Conservation (phyloP, 768 basidiomycete genomes). For the Dictyophora rubrovolvata region DNA sequence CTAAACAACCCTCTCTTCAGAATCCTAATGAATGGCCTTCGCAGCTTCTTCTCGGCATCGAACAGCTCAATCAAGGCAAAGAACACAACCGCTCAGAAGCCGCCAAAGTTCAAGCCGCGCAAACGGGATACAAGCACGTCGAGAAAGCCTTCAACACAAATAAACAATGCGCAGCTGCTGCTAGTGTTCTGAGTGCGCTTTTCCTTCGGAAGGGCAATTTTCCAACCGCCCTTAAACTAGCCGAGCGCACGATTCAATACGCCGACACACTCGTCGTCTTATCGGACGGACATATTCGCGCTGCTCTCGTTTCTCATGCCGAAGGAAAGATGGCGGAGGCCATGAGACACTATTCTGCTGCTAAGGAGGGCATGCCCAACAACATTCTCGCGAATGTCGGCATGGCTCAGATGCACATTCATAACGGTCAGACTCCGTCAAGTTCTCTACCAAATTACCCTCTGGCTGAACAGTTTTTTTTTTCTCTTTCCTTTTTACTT, state of each 20-base stretch:
- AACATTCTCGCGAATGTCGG: constrained; percentile 76
- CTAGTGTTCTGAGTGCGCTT: constrained; percentile 73
- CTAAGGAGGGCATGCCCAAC: constrained; percentile 60
- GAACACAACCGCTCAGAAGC: constrained; percentile 50
- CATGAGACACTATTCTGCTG: constrained; percentile 55
- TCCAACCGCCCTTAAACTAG: constrained; percentile 76
- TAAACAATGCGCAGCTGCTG: constrained; percentile 70
- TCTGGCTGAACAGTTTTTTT: too few species aligned
- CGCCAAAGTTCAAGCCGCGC: constrained; percentile 51
- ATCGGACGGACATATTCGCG: constrained; percentile 77
- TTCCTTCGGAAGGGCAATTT: constrained; percentile 63
- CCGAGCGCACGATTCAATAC: constrained; percentile 89
- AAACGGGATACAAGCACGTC: constrained; percentile 57
- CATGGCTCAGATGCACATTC: constrained; percentile 78
- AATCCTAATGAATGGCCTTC: constrained; percentile 74
- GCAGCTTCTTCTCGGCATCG: constrained; percentile 74
- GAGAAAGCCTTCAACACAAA: constrained; percentile 70
- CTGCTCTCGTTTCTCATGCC: constrained; percentile 72
- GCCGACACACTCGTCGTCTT: constrained; percentile 80
- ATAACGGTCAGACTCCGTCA: constrained; percentile 47
- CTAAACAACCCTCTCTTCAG: constrained; percentile 28
- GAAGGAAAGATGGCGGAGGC: constrained; percentile 55
- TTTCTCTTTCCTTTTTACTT: constrained; percentile 5
- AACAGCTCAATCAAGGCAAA: constrained; percentile 80
- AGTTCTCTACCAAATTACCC: not conserved